These are phyloP conservation scores for Spizellomyces sp. DNA, from an alignment of 192 early-diverging fungal species.

Conservation along the genomic window DNA sequence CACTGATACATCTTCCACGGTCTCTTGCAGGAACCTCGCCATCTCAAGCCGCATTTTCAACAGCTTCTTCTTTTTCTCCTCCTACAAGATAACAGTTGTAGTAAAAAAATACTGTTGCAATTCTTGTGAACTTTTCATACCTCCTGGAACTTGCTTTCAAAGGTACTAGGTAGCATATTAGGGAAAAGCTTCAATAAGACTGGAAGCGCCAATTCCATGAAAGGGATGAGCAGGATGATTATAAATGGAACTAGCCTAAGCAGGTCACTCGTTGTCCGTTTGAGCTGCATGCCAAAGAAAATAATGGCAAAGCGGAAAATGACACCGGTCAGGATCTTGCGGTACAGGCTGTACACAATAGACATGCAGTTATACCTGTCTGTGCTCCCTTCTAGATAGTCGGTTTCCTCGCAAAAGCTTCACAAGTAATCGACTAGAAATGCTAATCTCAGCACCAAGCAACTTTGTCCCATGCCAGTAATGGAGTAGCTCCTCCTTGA, in stretches of 20 bases:
- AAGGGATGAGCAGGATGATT: constrained; percentile 90
- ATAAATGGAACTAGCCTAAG: constrained; percentile 88
- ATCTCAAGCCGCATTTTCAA: constrained; percentile 91
- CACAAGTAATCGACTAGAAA: constrained; percentile 75
- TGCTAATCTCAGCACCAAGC: constrained; percentile 81
- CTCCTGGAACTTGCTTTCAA: constrained; percentile 85
- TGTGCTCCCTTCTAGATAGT: constrained; percentile 82
- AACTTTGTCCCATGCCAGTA: constrained; percentile 94
- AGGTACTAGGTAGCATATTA: constrained; percentile 95
- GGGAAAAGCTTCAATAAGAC: constrained; percentile 92
- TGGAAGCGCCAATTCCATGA: constrained; percentile 93
- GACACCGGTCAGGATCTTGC: too few species aligned
- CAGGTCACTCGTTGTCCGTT: constrained; percentile 84
- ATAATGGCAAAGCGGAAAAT: constrained; percentile 14
- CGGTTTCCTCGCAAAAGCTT: constrained; percentile 75
- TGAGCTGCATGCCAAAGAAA: constrained; percentile 57
- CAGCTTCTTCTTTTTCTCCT: constrained; percentile 93
- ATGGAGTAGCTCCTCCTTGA: constrained; percentile 88
- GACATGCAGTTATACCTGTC: constrained; percentile 57
- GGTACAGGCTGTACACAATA: constrained; percentile 12
- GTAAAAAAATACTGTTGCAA: neutral
- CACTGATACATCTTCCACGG: constrained; percentile 82
- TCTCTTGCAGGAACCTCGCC: constrained; percentile 95
- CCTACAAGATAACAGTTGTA: constrained; percentile 49
- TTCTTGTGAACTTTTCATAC: constrained; percentile 36